These are phyloP conservation scores for Lithospermum erythrorhizon DNA, from an alignment of 257 asterid genomes.

Conservation along the genomic window DNA sequence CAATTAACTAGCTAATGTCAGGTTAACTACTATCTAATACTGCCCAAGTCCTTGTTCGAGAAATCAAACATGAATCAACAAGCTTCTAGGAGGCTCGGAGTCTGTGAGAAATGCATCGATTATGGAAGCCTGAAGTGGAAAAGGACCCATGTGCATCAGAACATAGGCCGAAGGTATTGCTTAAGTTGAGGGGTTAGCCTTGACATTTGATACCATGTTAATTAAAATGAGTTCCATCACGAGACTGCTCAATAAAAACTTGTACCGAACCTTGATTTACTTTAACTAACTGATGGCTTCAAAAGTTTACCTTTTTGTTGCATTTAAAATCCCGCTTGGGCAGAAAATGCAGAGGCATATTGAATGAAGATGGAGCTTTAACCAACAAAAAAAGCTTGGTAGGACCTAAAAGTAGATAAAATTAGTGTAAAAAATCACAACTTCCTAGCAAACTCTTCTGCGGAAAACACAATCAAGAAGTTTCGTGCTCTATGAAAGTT, in stretches of 20 bases:
- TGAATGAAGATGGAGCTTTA: conserved; percentile 64
- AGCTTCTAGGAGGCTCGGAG: background rate
- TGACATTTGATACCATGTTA: background rate
- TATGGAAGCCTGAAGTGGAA: background rate
- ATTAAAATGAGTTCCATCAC: background rate
- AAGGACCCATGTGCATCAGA: too few relatives aligned
- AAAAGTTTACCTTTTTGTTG: conserved; percentile 50
- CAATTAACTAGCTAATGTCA: background rate
- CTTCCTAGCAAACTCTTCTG: background rate
- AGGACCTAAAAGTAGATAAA: conserved; percentile 43
- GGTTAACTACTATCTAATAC: background rate
- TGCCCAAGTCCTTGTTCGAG: background rate
- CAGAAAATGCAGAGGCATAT: conserved; percentile 70
- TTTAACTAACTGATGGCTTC: background rate
- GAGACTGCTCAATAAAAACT: background rate
- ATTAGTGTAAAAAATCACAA: background rate
- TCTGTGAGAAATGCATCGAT: background rate
- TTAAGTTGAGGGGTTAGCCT: too few relatives aligned
- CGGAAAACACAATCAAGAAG: background rate
- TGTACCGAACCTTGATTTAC: too few relatives aligned
- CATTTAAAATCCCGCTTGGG: conserved; percentile 78
- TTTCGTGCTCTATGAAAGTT: conserved; percentile 2
- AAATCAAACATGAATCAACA: background rate
- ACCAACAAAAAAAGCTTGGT: conserved; percentile 72
- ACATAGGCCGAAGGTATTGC: too few relatives aligned